Evolutionary conservation across 2,329 filamentous ascomycete genomes (phyloP).

Genomic region (Curvularia sp.): DNA sequence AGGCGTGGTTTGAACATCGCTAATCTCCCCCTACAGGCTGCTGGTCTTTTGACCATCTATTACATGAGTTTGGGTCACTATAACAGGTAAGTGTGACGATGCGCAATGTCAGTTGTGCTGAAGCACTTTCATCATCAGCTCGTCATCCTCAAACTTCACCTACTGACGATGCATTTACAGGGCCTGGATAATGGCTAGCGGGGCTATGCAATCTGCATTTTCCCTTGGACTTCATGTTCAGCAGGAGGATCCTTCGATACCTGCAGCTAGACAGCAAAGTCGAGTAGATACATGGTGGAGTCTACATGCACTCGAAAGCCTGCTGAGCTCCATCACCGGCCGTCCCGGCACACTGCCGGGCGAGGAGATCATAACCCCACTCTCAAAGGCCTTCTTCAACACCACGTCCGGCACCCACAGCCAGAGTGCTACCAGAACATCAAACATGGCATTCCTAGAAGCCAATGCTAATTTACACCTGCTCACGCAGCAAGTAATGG

Average conservation of each 20-base stretch:
- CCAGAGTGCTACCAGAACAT: background rate
- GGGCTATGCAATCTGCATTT: conserved; percentile 43
- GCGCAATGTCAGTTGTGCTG: background rate
- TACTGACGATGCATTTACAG: conserved; percentile 21
- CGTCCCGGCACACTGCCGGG: conserved; percentile 44
- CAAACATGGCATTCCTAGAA: conserved; percentile 8
- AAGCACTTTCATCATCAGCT: background rate
- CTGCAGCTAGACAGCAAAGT: conserved; percentile 35
- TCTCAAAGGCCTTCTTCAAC: conserved; percentile 21
- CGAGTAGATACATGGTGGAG: conserved; percentile 49
- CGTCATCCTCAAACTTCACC: too few species aligned
- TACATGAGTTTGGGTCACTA: conserved; percentile 48
- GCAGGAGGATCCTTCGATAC: conserved; percentile 29
- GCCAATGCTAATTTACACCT: conserved; percentile 12
- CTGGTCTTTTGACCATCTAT: conserved; percentile 47
- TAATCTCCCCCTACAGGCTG: conserved; percentile 11
- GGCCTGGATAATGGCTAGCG: conserved; percentile 44
- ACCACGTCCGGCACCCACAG: background rate
- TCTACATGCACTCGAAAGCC: conserved; percentile 43
- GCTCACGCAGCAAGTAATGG: conserved; percentile 19
- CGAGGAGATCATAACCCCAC: conserved; percentile 35
- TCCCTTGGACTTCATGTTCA: conserved; percentile 45
- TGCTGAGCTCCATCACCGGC: conserved; percentile 46
- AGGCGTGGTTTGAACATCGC: conserved; percentile 1
- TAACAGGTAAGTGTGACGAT: conserved; percentile 21